phyloP scores from a whole-genome alignment of 805 yeast genomes.

The Pichia eremophila region DNA sequence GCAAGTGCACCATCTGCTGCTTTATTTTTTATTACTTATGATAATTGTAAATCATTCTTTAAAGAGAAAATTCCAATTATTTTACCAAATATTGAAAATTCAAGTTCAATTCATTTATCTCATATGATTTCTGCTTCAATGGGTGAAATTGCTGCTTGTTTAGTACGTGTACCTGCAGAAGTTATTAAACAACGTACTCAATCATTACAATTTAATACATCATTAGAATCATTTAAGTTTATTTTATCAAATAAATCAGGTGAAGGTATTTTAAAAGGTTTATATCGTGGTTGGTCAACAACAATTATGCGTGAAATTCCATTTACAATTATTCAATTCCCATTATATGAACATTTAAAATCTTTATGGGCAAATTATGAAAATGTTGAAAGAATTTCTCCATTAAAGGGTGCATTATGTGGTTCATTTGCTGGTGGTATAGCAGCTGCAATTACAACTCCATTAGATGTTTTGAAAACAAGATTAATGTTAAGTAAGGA shows the following conservation, averaged over 20 bases:
- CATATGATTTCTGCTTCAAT: constrained; percentile 85
- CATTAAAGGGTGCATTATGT: constrained; percentile 74
- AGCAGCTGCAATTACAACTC: constrained; percentile 77
- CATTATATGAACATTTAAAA: constrained; percentile 81
- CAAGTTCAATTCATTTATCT: constrained; percentile 31
- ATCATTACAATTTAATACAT: constrained; percentile 46
- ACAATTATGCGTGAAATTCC: constrained; percentile 95
- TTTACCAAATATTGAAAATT: constrained; percentile 12
- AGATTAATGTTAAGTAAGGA: constrained; percentile 70
- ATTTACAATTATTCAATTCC: constrained; percentile 92
- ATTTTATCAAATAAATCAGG: constrained; percentile 58
- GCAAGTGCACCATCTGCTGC: constrained; percentile 92
- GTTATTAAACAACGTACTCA: constrained; percentile 94
- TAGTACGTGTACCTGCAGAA: constrained; percentile 94
- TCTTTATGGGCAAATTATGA: constrained; percentile 39
- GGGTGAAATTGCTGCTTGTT: constrained; percentile 91
- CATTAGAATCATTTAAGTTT: constrained; percentile 57
- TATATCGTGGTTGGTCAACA: constrained; percentile 89
- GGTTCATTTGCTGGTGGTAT: constrained; percentile 77
- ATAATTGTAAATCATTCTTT: constrained; percentile 45
- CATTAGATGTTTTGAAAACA: constrained; percentile 70
- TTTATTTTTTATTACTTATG: constrained; percentile 76
- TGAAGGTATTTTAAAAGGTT: constrained; percentile 68
- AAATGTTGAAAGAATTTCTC: constrained; percentile 36
- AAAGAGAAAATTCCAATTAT: constrained; percentile 13